phyloP scores from a whole-genome alignment of 805 yeast species.

The Suhomyces sp. region DNA sequence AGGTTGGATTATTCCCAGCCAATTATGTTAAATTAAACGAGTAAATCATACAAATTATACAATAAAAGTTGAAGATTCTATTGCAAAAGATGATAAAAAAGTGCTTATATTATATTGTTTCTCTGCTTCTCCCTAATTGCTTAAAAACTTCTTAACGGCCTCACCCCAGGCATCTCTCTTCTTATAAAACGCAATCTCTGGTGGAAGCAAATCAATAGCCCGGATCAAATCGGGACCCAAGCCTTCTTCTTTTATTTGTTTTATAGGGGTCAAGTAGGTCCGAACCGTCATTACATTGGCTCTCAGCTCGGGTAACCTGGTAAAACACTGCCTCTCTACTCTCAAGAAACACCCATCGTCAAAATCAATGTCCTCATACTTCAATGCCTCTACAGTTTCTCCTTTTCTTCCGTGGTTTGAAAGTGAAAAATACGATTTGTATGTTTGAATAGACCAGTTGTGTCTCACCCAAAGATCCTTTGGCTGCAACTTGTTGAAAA shows the following conservation, averaged over 20 bases:
- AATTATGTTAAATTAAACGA: conserved; percentile 59
- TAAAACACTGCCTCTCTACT: conserved; percentile 36
- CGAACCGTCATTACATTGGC: conserved; percentile 37
- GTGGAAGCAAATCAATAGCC: conserved; percentile 38
- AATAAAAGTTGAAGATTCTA: background rate
- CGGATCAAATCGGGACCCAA: conserved; percentile 24
- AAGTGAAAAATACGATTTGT: conserved; percentile 32
- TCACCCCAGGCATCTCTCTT: conserved; percentile 37
- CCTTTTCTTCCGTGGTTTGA: conserved; percentile 34
- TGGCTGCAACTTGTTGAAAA: conserved; percentile 54
- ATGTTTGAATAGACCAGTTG: conserved; percentile 72
- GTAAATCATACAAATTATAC: background rate
- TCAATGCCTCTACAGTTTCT: conserved; percentile 19
- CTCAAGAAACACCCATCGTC: conserved; percentile 32
- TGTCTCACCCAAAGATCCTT: conserved; percentile 57
- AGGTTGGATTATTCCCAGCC: conserved; percentile 84
- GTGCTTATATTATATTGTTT: background rate
- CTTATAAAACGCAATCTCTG: conserved; percentile 37
- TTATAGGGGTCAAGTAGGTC: conserved; percentile 34
- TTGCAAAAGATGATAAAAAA: background rate
- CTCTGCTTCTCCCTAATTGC: background rate
- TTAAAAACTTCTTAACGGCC: conserved; percentile 32
- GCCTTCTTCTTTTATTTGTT: conserved; percentile 30
- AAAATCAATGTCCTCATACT: conserved; percentile 31
- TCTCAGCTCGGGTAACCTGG: conserved; percentile 33